Evolutionary conservation across 352 stramenopile genomes (phyloP).

Genomic region (Hyaloperonospora arabidopsidis): DNA sequence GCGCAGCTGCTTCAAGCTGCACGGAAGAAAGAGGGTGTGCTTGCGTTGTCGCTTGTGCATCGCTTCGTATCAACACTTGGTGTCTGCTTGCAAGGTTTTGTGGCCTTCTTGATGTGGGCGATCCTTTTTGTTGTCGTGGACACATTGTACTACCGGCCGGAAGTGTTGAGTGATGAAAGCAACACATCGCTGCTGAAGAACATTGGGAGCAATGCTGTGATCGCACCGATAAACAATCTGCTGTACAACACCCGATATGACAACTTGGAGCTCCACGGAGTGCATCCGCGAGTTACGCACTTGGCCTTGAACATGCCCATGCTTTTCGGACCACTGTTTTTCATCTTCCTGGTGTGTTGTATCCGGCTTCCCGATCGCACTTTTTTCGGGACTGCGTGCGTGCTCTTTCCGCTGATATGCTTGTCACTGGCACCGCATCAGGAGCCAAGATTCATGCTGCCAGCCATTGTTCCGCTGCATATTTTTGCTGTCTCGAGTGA

Average conservation of each 20-base stretch:
- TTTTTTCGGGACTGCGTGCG: conserved; percentile 29
- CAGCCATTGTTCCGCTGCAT: conserved; percentile 78
- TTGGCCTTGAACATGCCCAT: conserved; percentile 87
- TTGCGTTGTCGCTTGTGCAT: conserved; percentile 4
- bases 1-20: conserved; percentile 24
- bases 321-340: conserved; percentile 85
- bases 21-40: conserved; percentile 19
- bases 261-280: conserved; percentile 87
- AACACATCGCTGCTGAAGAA: conserved; percentile 8
- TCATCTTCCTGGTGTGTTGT: conserved; percentile 41
- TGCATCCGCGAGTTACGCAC: conserved; percentile 87
- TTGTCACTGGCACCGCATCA: conserved; percentile 91
- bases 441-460: conserved; percentile 89
- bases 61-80: conserved; percentile 23
- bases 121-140: conserved; percentile 38
- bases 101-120: conserved; percentile 36
- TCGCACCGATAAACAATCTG: conserved; percentile 86
- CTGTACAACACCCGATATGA: conserved; percentile 87
- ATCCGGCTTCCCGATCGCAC: conserved; percentile 18
- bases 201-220: conserved; percentile 24
- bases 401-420: conserved; percentile 63
- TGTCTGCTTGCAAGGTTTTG: conserved; percentile 38
- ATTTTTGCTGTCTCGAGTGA: conserved; percentile 35
- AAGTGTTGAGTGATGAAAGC: conserved; percentile 13
- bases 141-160: conserved; percentile 49